These are phyloP conservation scores for Haberlea rhodopensis DNA, from an alignment of 257 asterid species.

Conservation along the genomic window DNA sequence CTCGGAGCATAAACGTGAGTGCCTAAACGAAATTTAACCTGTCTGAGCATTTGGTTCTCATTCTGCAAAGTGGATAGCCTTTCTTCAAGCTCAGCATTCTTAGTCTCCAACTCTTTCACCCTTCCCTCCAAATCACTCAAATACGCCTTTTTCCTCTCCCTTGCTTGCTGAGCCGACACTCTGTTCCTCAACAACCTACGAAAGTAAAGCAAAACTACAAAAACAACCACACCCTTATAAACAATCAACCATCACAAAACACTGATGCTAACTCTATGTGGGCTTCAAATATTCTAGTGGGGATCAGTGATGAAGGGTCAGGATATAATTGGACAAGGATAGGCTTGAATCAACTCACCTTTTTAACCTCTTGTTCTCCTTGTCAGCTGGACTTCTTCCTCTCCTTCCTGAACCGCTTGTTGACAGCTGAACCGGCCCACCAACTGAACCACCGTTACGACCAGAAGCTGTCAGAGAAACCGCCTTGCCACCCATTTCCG, in stretches of 20 bases:
- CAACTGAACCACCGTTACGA: slow-evolving; percentile 47
- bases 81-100: slow-evolving; percentile 95
- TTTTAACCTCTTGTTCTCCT: slow-evolving; percentile 91
- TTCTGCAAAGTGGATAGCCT: slow-evolving; percentile 87
- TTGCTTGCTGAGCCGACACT: slow-evolving; percentile 99
- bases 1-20: too few species aligned
- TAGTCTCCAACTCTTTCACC: slow-evolving; percentile 85
- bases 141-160: slow-evolving; percentile 98
- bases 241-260: slow-evolving; percentile 2
- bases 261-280: not conserved
- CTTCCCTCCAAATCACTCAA: slow-evolving; percentile 82
- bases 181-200: slow-evolving; percentile 91
- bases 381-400: slow-evolving; percentile 92
- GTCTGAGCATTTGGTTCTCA: slow-evolving; percentile 98
- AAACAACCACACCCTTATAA: slow-evolving; percentile 13
- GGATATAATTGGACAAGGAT: slow-evolving; percentile 26
- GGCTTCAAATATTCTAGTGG: slow-evolving; percentile 20
- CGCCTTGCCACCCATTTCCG: slow-evolving; percentile 83
- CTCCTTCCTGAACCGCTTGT: slow-evolving; percentile 65
- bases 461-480: slow-evolving; percentile 54
- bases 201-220: slow-evolving; percentile 4
- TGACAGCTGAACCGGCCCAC: slow-evolving; percentile 58
- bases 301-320: slow-evolving; percentile 25
- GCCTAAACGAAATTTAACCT: slow-evolving; percentile 54
- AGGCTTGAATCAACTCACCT: slow-evolving; percentile 56